Base-by-base conservation (phyloP, 2,329 filamentous ascomycete species). In the Ascochyta rabiei region DNA sequence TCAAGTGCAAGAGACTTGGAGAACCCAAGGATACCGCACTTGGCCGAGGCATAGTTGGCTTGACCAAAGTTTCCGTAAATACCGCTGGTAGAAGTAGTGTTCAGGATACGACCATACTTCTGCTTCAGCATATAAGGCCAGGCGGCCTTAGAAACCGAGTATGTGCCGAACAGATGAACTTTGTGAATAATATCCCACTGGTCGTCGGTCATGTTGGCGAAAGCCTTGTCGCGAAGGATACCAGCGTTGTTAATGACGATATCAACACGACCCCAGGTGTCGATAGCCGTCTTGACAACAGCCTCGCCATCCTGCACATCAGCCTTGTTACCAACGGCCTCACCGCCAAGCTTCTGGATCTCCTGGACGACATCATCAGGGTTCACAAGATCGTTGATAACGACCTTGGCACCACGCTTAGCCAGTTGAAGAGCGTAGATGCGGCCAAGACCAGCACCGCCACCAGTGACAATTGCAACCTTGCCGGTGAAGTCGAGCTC, bases 41-140 rank as follows among this genome's bases (percentile, higher is more conserved):
- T 77, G 35, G 78, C 73, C 41, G 93, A 91, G 59, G 95, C 85
- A 77, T 99, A 99, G 84, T 99, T 99, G 70, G 93, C 91, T 79
- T 99, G 95, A 60, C 95, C 95, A 75, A 99, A 99, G 84, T 97
- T 99, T 67, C 95, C 95, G 75, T 99, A 99, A 77, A 99, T 96
- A 78, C 95, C 95, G 68, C 90, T 96, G 43, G 95, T 98, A 31
- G 91, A 96, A 35, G 95, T 95, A 42, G 95, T 99, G 84, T 99
- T 99, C 72, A 99, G 83, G 58, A 99, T 87, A 70, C 95, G 91
- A 64, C 95, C 95, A 71, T 97, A 99, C 83, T 97, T 98, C 78
- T 99, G 95, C 84, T 97, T 96, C 47, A 98, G 83, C 83, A 99
- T 90, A 78, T 96, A 90, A 45, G 95, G 95, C 92, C 93, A 99